Conservation (phyloP, 768 basidiomycete genomes). For the Astraeus odoratus region DNA sequence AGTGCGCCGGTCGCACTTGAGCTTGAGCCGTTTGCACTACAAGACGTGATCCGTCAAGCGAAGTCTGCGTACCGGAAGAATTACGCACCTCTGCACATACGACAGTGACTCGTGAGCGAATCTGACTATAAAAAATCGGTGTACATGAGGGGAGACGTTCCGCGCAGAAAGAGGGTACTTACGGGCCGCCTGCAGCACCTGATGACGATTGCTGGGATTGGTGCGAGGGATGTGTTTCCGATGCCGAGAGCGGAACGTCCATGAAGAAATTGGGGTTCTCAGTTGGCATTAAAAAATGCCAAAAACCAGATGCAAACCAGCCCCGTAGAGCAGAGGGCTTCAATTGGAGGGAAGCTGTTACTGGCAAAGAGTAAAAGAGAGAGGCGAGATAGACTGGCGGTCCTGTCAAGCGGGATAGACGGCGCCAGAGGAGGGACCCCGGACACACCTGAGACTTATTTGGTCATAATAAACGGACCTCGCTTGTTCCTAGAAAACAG, state of each 20-base stretch:
- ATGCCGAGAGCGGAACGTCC: slow-evolving; percentile 11
- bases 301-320: not conserved
- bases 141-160: slow-evolving; percentile 4
- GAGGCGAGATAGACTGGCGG: slow-evolving; percentile 6
- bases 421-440: slow-evolving; percentile 19
- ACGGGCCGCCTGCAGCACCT: slow-evolving; percentile 24
- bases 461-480: too few relatives aligned
- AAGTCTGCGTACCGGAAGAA: not conserved
- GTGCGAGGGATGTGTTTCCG: slow-evolving; percentile 14
- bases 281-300: not conserved
- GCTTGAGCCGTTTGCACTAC: slow-evolving; percentile 82
- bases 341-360: not conserved
- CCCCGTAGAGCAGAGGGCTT: not conserved
- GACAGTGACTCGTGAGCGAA: slow-evolving; percentile 72
- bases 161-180: slow-evolving; percentile 11
- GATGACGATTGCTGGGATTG: slow-evolving; percentile 12
- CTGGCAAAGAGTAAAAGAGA: not conserved
- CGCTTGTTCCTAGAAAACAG: not conserved
- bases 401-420: slow-evolving; percentile 10
- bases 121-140: slow-evolving; percentile 37
- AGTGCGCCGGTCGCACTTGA: slow-evolving; percentile 74
- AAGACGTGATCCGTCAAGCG: slow-evolving; percentile 1
- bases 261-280: slow-evolving; percentile 4
- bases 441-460: slow-evolving; percentile 3
- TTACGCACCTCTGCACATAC: slow-evolving; percentile 69